Conservation (phyloP, 495 filamentous ascomycete species). For the Talaromyces trachyspermus region DNA sequence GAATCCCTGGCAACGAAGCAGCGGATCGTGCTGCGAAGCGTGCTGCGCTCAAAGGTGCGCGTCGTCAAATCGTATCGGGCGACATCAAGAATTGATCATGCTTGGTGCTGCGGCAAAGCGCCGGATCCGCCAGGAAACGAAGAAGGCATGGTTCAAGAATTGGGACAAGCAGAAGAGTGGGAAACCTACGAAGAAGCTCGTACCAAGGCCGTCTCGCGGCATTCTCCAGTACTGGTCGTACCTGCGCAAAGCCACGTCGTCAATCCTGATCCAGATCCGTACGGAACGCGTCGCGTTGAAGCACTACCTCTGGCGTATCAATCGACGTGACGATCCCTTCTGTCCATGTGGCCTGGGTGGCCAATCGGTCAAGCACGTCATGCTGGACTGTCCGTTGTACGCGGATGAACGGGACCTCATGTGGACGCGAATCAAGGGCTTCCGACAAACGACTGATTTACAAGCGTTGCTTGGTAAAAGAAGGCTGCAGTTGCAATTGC, state of each 20-base stretch:
- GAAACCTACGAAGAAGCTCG: constrained; percentile 9
- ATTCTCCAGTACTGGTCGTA: constrained; percentile 9
- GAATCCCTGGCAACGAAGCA: constrained; percentile 13
- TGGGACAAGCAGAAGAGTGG: constrained; percentile 6
- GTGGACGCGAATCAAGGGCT: constrained; percentile 14
- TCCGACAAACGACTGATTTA: constrained; percentile 19
- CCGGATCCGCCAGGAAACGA: not conserved
- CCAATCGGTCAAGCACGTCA: constrained; percentile 23
- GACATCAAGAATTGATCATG: not conserved
- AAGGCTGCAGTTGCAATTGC: constrained; percentile 24
- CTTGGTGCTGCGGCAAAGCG: not conserved
- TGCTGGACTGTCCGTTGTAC: constrained; percentile 17
- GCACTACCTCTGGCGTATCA: constrained; percentile 24
- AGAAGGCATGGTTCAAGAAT: not conserved
- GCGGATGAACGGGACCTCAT: not conserved
- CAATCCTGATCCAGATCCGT: constrained; percentile 22
- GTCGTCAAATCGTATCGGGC: not conserved
- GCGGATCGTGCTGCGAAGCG: constrained; percentile 13
- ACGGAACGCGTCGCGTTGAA: constrained; percentile 24
- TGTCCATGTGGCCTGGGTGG: constrained; percentile 18
- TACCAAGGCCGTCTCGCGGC: constrained; percentile 1
- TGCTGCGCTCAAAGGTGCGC: not conserved
- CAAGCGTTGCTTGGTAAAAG: constrained; percentile 19
- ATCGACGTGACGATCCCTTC: constrained; percentile 17
- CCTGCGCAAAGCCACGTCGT: constrained; percentile 20